Base-by-base conservation (phyloP, 2,329 filamentous ascomycete genomes). In the Penicillium sclerotiorum region DNA sequence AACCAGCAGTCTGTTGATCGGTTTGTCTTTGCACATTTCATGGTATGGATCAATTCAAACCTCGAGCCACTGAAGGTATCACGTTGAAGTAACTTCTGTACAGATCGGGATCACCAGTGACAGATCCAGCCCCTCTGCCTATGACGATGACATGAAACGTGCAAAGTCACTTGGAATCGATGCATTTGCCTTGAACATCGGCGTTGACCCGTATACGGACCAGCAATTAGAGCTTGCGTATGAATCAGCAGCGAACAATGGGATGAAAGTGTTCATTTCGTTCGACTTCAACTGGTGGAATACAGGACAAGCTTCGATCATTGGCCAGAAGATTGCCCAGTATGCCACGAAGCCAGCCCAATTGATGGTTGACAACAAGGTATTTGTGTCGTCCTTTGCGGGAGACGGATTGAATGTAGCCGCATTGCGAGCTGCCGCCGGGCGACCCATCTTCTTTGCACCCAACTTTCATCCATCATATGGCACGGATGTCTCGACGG, bases 261-360 rank as follows among this genome's bases (percentile, higher is more conserved):
- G 68, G 32, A 78, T 82, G 71, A 80, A 80, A 45, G 77, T 80
- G 12, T 80, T 82, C 47, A 73, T 83, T 53, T 82, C 79, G 1
- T 82, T 82, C 48, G 80, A 82, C 64, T 81, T 80, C 60, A 79
- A 80, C 63, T 76, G 75, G 73, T 78, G 71, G 64, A 53, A 64
- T 43, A 62, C 61, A 4, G 55, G 61, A 4, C 65, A 78, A 28
- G 71, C 73, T 1, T 65, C 61, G 4, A 67, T 63, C 5, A 73
- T 77, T 8, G 77, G 76, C 1, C 61, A 69, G 40, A 77, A 76
- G 57, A 73, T 81, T 47, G 70, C 71, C 8, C 67, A 76, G 50
- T 82, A 80, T 49, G 73, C 65, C 2, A 63, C 60, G 18, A 64
- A 65, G 2, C 64, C 75, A 0, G 77, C 73, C 2, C 78, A 82